Percentiles rank a stretch among this genome's conserved stretches.
These are phyloP conservation scores for Penicillium turbatum DNA, from an alignment of 495 filamentous ascomycete species.

Conservation along the genomic window DNA sequence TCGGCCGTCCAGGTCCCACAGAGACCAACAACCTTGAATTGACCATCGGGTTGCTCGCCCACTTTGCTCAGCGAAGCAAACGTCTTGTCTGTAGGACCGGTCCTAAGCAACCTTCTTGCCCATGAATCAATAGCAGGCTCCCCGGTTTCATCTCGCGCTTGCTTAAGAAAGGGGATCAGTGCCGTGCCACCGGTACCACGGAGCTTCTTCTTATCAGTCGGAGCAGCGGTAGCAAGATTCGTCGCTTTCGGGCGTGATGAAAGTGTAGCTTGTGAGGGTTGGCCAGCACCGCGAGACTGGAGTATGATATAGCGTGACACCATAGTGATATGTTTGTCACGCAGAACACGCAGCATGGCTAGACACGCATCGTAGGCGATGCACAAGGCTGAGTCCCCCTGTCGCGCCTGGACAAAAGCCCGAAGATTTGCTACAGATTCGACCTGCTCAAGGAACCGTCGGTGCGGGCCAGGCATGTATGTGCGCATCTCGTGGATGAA, in stretches of 20 bases:
- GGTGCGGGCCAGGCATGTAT: slow-evolving; percentile 94
- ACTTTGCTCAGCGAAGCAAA: slow-evolving; percentile 59
- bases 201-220: slow-evolving; percentile 53
- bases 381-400: slow-evolving; percentile 57
- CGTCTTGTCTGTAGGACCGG: slow-evolving; percentile 36
- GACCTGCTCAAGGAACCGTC: slow-evolving; percentile 80
- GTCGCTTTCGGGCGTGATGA: slow-evolving; percentile 42
- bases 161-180: slow-evolving; percentile 89
- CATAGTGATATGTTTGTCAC: slow-evolving; percentile 94
- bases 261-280: slow-evolving; percentile 42
- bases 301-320: slow-evolving; percentile 94
- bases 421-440: slow-evolving; percentile 81
- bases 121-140: slow-evolving; percentile 85
- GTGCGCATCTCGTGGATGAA: slow-evolving; percentile 95
- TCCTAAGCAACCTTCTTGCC: slow-evolving; percentile 70
- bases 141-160: slow-evolving; percentile 91
- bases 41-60: slow-evolving; percentile 57
- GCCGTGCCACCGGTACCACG: slow-evolving; percentile 91
- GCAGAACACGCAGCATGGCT: slow-evolving; percentile 80
- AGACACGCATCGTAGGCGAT: slow-evolving; percentile 89
- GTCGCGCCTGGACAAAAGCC: slow-evolving; percentile 67
- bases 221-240: slow-evolving; percentile 62
- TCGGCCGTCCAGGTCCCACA: slow-evolving; percentile 83
- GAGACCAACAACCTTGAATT: slow-evolving; percentile 69
- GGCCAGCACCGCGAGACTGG: slow-evolving; percentile 51